Evolutionary conservation across 1,139 yeast genomes (phyloP), one percentile per base, ranked within the genome.

Genomic region (Suhomyces coccinellae): DNA sequence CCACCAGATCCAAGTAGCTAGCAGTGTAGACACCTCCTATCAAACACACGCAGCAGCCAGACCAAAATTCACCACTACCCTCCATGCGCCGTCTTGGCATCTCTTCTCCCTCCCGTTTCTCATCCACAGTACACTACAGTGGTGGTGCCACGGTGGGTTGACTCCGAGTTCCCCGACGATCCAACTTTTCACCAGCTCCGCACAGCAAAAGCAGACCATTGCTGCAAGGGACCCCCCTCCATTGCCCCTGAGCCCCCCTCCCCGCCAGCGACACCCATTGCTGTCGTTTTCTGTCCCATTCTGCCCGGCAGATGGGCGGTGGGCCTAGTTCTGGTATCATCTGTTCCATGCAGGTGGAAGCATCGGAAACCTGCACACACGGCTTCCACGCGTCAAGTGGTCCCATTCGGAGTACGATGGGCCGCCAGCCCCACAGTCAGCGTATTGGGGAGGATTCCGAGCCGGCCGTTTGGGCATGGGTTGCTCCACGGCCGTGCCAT

Each of bases 321-420:
- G 17, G 14, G 14, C 11, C 16, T 4, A 12, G 17, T 14, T 10
- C 12, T 33, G 27, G 36, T 16, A 33, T 11, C 32, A n/a, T 11
- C 13, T 3, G 16, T 32, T 38, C 41, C 41, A 38, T 27, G 41
- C 41, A 22, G 27, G 8, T 16, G 11, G 24, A 24, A 7, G 32
- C 40, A 30, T 7, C 14, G 9, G 12, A 11, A 6, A 15, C 41
- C 41, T 38, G 41, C 41, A 38, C 36, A 15, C 38, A 16, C 26
- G 13, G 36, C 26, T 39, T 39, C 42, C 32, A 39, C 38, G 36
- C 42, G 29, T 38, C 33, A 24, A 28, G 33, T 33, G 42, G 37
- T 27, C 37, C 42, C 33, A 33, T 39, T 20, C 37, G 42, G 42
- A 33, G 33, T 28, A 27, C 42, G 27, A 28, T 33, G 36, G 27